Conservation (phyloP, 139 green algal genomes). For the Picochlorum costavermella region DNA sequence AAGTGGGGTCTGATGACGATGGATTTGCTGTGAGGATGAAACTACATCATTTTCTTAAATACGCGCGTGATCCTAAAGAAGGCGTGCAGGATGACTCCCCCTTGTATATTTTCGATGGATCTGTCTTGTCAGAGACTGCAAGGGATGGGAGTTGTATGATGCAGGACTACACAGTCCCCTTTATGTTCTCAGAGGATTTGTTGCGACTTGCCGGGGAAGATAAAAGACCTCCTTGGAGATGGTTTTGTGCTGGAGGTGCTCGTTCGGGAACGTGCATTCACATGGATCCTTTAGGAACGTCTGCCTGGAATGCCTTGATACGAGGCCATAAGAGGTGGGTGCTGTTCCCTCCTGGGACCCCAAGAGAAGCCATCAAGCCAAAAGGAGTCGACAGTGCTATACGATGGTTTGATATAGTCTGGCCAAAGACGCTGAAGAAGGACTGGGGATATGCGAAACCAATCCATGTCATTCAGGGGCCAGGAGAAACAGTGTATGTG, state of each 20-base stretch:
- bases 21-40: constrained; percentile 79
- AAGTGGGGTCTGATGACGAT: constrained; percentile 85
- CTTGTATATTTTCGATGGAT: constrained; percentile 75
- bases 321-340: constrained; percentile 66
- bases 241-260: constrained; percentile 64
- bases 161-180: constrained; percentile 57
- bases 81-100: constrained; percentile 55
- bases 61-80: constrained; percentile 42
- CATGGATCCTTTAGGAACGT: constrained; percentile 76
- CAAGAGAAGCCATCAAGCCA: constrained; percentile 38
- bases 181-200: constrained; percentile 71
- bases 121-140: constrained; percentile 23
- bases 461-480: constrained; percentile 54
- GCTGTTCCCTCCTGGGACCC: constrained; percentile 57
- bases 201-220: constrained; percentile 64
- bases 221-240: constrained; percentile 54
- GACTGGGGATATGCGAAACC: constrained; percentile 24
- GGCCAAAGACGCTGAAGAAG: constrained; percentile 48
- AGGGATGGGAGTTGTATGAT: constrained; percentile 8
- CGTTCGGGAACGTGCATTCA: constrained; percentile 63
- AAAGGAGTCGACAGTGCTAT: constrained; percentile 69
- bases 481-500: constrained; percentile 71
- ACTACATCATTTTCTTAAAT: constrained; percentile 65
- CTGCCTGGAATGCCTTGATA: constrained; percentile 78
- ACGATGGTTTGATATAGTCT: constrained; percentile 68